phyloP scores from a whole-genome alignment of 169 alveolate genomes.

The Babesia gibsoni region DNA sequence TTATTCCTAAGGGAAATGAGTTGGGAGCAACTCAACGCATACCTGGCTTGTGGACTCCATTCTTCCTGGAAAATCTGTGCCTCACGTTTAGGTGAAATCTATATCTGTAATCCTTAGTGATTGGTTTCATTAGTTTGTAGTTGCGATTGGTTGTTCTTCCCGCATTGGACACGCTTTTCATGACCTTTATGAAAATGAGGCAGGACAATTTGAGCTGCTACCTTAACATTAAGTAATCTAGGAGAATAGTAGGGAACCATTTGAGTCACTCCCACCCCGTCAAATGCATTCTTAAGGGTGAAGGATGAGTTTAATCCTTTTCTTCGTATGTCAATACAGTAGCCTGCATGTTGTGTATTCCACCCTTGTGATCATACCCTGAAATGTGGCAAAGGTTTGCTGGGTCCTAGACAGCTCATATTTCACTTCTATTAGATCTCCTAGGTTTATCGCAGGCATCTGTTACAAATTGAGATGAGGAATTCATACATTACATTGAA shows the following conservation, averaged over 20 bases:
- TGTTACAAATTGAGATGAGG: neutral
- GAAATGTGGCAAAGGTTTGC: conserved; percentile 77
- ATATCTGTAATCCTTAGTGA: conserved; percentile 82
- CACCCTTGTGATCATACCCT: conserved; percentile 40
- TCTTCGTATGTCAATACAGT: conserved; percentile 71
- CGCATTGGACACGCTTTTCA: conserved; percentile 14
- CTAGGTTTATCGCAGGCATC: conserved; percentile 65
- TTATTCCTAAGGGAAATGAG: conserved; percentile 22
- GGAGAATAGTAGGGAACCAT: conserved; percentile 75
- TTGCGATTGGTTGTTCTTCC: neutral
- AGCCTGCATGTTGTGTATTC: conserved; percentile 48
- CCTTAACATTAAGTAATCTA: conserved; percentile 70
- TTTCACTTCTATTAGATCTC: conserved; percentile 75
- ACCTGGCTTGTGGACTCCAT: conserved; percentile 85
- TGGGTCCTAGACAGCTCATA: conserved; percentile 77
- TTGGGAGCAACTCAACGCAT: neutral
- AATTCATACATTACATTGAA: conserved; percentile 63
- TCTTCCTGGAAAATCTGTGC: conserved; percentile 69
- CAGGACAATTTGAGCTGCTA: conserved; percentile 23
- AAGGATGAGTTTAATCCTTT: conserved; percentile 74
- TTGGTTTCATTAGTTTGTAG: conserved; percentile 59
- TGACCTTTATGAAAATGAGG: neutral
- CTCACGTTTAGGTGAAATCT: conserved; percentile 82
- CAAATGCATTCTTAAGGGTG: conserved; percentile 74
- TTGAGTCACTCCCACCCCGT: conserved; percentile 79